A percentile compares a stretch with the other conserved stretches of the same genome.
Conservation (phyloP, 2,329 filamentous ascomycete species). For the Xylaria sp. region DNA sequence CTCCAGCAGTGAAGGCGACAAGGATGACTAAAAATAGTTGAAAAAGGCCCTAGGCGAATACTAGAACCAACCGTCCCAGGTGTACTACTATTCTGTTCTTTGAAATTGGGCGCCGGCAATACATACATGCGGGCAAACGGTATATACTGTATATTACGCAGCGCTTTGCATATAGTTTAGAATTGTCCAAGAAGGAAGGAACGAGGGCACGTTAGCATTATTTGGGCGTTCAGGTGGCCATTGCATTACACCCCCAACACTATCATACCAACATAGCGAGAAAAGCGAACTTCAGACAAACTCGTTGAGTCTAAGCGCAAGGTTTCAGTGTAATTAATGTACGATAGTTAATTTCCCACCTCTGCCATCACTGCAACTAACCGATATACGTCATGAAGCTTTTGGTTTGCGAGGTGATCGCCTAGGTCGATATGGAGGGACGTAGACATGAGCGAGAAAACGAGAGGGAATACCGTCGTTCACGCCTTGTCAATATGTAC, state of each 20-base stretch:
- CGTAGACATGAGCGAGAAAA: neutral
- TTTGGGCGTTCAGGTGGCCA: conserved; percentile 38
- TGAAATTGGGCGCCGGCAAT: conserved; percentile 18
- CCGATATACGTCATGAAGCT: neutral
- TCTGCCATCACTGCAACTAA: conserved; percentile 13
- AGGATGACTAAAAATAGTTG: conserved; percentile 46
- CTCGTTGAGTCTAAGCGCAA: conserved; percentile 8
- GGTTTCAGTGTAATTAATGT: conserved; percentile 15
- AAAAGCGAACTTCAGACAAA: conserved; percentile 2
- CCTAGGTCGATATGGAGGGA: neutral
- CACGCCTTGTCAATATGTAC: neutral
- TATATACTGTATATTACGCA: conserved; percentile 38
- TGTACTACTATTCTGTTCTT: conserved; percentile 29
- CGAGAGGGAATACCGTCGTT: neutral
- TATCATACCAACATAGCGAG: conserved; percentile 12
- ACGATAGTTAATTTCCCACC: conserved; percentile 30
- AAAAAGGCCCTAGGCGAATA: conserved; percentile 34
- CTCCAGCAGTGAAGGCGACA: conserved; percentile 53
- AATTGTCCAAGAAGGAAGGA: conserved; percentile 26
- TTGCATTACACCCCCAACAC: conserved; percentile 24
- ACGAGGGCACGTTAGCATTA: conserved; percentile 28
- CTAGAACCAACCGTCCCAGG: conserved; percentile 29
- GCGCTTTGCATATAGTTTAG: conserved; percentile 23
- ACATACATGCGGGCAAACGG: conserved; percentile 18
- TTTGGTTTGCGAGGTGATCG: neutral